phyloP scores from a whole-genome alignment of 106 monocot species.

The Narthecium ossifragum region DNA sequence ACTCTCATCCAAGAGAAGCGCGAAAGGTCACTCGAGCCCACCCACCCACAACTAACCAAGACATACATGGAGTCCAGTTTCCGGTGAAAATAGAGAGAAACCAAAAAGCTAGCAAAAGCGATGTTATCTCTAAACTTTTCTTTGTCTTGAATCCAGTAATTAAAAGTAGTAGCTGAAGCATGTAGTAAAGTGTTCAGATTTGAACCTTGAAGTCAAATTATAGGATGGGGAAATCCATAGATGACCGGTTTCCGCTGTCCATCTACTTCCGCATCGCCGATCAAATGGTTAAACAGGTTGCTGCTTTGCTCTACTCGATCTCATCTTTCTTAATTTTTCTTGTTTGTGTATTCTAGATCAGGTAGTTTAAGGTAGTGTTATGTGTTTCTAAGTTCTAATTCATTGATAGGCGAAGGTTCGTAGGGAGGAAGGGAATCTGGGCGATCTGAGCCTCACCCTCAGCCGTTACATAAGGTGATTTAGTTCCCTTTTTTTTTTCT shows the following conservation, averaged over 20 bases:
- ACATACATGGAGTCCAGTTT: neutral
- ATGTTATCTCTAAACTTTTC: neutral
- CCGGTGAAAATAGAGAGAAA: neutral
- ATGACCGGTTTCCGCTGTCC: slow-evolving; percentile 18
- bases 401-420: slow-evolving; percentile 18
- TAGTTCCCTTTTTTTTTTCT: neutral
- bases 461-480: slow-evolving; percentile 6
- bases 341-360: neutral
- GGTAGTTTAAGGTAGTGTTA: neutral
- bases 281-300: slow-evolving; percentile 9
- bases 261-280: slow-evolving; percentile 21
- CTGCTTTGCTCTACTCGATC: neutral
- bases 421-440: slow-evolving; percentile 13
- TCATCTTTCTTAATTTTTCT: neutral
- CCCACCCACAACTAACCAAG: neutral
- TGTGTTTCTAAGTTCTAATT: neutral
- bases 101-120: neutral
- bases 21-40: neutral
- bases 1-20: neutral
- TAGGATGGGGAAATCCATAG: slow-evolving; percentile 7
- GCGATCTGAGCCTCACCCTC: slow-evolving; percentile 7
- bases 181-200: neutral
- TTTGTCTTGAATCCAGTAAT: no score
- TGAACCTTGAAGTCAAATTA: neutral
- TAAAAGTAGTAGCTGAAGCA: no score